Evolutionary conservation across 1,284 basidiomycete genomes (phyloP).

Genomic region (Apiotrichum veenhuisii): DNA sequence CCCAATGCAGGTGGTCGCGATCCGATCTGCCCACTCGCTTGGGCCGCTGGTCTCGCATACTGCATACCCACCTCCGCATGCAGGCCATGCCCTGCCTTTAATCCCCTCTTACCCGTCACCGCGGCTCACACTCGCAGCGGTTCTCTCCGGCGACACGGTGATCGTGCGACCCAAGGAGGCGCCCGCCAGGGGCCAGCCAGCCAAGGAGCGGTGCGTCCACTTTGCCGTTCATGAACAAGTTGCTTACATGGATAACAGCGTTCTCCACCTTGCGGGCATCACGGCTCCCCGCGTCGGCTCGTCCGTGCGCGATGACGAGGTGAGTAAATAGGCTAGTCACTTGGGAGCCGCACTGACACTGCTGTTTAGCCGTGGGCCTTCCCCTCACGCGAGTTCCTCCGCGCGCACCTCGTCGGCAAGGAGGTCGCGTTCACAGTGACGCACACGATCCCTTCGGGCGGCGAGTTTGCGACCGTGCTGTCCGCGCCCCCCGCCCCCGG

Average conservation of each 20-base stretch:
- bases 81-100: background rate
- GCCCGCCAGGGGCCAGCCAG: slow-evolving; percentile 72
- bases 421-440: slow-evolving; percentile 55
- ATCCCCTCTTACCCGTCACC: background rate
- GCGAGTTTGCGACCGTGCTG: slow-evolving; percentile 47
- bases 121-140: slow-evolving; percentile 56
- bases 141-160: slow-evolving; percentile 82
- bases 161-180: slow-evolving; percentile 67
- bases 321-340: slow-evolving; percentile 42
- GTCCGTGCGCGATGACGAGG: slow-evolving; percentile 78
- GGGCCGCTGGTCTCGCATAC: no score
- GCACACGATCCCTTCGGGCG: slow-evolving; percentile 37
- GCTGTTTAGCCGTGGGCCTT: slow-evolving; percentile 85
- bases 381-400: slow-evolving; percentile 87
- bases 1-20: background rate
- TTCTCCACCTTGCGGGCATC: slow-evolving; percentile 81
- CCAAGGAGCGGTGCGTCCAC: slow-evolving; percentile 71
- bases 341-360: no score
- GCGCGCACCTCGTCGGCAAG: slow-evolving; percentile 79
- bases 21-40: no score
- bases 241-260: slow-evolving; percentile 52
- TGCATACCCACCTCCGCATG: no score
- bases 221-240: background rate
- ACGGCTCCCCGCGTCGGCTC: slow-evolving; percentile 76
- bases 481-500: slow-evolving; percentile 49